phyloP scores from a whole-genome alignment of 1,284 basidiomycete genomes.

The Volvariella volvacea region DNA sequence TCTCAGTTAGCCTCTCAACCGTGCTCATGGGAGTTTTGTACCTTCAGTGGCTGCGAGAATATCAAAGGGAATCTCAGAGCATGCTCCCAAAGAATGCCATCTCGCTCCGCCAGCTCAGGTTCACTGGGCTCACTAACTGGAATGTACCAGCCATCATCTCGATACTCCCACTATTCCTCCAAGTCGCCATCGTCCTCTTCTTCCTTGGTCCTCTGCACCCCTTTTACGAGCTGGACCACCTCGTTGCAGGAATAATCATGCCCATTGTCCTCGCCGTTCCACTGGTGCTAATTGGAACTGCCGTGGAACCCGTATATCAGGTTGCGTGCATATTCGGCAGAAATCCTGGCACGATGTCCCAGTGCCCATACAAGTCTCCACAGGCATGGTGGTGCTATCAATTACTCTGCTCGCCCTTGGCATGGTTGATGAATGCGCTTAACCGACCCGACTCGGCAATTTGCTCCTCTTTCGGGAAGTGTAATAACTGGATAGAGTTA shows the following conservation, averaged over 20 bases:
- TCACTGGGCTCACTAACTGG: slow-evolving; percentile 20
- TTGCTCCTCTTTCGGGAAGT: too few species aligned
- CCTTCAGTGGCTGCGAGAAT: slow-evolving; percentile 3
- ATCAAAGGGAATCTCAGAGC: not conserved
- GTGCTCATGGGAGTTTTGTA: not conserved
- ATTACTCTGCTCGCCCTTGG: not conserved
- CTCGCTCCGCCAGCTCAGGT: slow-evolving; percentile 17
- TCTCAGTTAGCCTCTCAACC: not conserved
- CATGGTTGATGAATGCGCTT: too few species aligned
- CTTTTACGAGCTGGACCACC: slow-evolving; percentile 9
- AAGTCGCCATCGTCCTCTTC: slow-evolving; percentile 19
- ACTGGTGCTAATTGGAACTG: not conserved
- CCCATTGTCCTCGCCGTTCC: not conserved
- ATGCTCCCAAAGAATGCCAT: slow-evolving; percentile 5
- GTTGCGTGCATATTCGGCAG: not conserved
- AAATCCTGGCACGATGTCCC: not conserved
- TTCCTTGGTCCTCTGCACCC: slow-evolving; percentile 14
- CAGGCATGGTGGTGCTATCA: slow-evolving; percentile 1
- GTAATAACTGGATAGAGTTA: too few species aligned
- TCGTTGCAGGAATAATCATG: not conserved
- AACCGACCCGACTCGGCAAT: too few species aligned
- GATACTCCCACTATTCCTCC: slow-evolving; percentile 20
- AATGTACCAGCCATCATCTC: slow-evolving; percentile 17
- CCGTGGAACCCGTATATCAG: slow-evolving; percentile 8
- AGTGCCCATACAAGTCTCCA: slow-evolving; percentile 6